Base-by-base conservation (phyloP, 129 eudicot genomes). In the Artemisia tridentata region DNA sequence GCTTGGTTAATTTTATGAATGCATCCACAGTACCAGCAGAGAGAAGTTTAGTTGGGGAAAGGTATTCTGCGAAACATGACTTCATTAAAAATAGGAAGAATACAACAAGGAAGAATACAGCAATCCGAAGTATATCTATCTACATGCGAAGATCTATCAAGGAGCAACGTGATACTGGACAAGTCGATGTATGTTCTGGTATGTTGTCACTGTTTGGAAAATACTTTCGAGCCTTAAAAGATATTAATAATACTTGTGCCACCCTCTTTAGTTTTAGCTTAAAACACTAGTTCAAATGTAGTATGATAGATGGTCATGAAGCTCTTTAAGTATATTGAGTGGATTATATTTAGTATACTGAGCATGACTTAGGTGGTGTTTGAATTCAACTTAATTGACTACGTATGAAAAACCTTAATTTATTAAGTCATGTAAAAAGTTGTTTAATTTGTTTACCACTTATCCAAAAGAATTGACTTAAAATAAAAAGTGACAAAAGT, bases 131-230 rank as follows among this genome's bases (percentile, higher is more conserved):
- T 46, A 11, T 51, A 48, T 72, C 60, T 11, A 47, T 20, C 46
- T 50, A 5, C 4, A 59, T 57, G 25, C 58, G 75, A 60, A 16
- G 18, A 52, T 25, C 46, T 5, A 60, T 72, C 17, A 13, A n/a
- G 27, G 57, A 72, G 34, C 7, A 59, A 46, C 49, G 27, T 54
- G 60, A 52, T 38, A 38, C 7, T n/a, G 10, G 73, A 27, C 27
- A n/a, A 20, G 20, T 5, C 21, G 29, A 71, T 19, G 65, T 47
- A 19, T 70, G 74, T 34, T 52, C 41, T 54, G 55, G 74, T 70
- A 69, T 54, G 51, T 25, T 53, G 52, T 54, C 38, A 69, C 21
- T 1, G 13, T 69, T 53, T 4, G 0, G 27, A 17, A 34, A 67
- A 67, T 67, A 15, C 8, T 21, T 67, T 14, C 10, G 1, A n/a